Base-by-base conservation (phyloP, 2,329 filamentous ascomycete species). In the Incumbomyces lentus region DNA sequence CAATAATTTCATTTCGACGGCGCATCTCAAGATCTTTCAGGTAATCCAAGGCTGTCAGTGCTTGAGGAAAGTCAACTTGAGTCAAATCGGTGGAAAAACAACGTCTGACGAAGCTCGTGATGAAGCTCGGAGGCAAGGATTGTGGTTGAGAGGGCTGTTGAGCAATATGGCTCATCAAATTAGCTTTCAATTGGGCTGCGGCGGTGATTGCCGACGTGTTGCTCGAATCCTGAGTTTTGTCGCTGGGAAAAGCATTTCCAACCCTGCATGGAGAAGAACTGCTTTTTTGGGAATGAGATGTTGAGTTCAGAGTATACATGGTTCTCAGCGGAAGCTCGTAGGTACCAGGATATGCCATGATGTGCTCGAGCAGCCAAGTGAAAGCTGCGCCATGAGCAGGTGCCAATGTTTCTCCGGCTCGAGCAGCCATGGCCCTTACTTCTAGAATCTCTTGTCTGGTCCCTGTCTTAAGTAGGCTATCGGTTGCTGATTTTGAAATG, bases 311-410 rank as follows among this genome's bases (percentile, higher is more conserved):
- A 19, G 74, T 73, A 65, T 82, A 82, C 75, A 82, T 82, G 52
- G 77, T 81, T 48, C 79, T 74, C 22, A 83, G 68, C 16, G 79
- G 79, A 29, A 82, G 76, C 56, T 82, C 79, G 58, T 82, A 82
- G 55, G 70, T 75, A 56, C 70, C 72, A 7, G 78, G 77, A 58
- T 81, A 79, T 48, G 74, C 72, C 44, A 81, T 64, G 48, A 79
- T 69, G 59, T 79, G 76, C 48, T 79, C 76, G 41, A 79, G 67
- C 50, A 79, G 75, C 70, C 73, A 70, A 50, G 67, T 62, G 59
- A 72, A 64, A 18, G 65, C 62, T 32, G 65, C 63, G 51, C 67
- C 68, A 11, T 45, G 33, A 17, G n/a, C 22, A 30, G 13, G 19
- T 18, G 32, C 14, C 6, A 11, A 4, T 31, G 22, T 38, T 30